phyloP scores from a whole-genome alignment of 1,284 basidiomycete genomes.

The Ustilago tritici region DNA sequence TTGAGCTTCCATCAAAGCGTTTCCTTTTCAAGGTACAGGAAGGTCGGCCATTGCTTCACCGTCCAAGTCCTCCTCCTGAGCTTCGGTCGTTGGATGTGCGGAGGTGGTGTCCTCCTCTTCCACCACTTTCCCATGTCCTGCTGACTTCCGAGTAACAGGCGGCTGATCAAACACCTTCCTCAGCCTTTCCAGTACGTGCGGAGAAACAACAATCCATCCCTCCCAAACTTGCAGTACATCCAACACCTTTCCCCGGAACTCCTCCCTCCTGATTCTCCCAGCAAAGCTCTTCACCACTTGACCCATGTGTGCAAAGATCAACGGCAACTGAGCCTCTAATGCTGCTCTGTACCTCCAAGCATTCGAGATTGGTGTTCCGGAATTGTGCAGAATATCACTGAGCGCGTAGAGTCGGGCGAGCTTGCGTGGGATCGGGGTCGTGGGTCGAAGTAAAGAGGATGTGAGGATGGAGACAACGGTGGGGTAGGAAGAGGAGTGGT shows the following conservation, averaged over 20 bases:
- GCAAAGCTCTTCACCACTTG: constrained; percentile 47
- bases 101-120: constrained; percentile 10
- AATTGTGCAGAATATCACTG: constrained; percentile 97
- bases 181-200: constrained; percentile 78
- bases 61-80: constrained; percentile 31
- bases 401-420: constrained; percentile 93
- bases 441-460: constrained; percentile 74
- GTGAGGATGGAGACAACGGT: constrained; percentile 71
- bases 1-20: constrained; percentile 1
- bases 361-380: constrained; percentile 82
- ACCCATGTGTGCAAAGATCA: constrained; percentile 60
- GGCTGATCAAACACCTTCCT: constrained; percentile 44
- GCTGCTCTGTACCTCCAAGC: constrained; percentile 71
- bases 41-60: constrained; percentile 19
- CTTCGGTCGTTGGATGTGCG: background rate
- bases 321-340: constrained; percentile 45
- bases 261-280: constrained; percentile 59
- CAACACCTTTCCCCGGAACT: constrained; percentile 81
- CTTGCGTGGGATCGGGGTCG: constrained; percentile 93
- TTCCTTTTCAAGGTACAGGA: too few species aligned
- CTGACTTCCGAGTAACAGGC: constrained; percentile 4
- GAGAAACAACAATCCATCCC: constrained; percentile 80
- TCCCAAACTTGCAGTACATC: constrained; percentile 92
- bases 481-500: constrained; percentile 81
- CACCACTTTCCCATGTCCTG: background rate